Base-by-base conservation (phyloP, 495 filamentous ascomycete genomes). In the Tuber melanosporum region DNA sequence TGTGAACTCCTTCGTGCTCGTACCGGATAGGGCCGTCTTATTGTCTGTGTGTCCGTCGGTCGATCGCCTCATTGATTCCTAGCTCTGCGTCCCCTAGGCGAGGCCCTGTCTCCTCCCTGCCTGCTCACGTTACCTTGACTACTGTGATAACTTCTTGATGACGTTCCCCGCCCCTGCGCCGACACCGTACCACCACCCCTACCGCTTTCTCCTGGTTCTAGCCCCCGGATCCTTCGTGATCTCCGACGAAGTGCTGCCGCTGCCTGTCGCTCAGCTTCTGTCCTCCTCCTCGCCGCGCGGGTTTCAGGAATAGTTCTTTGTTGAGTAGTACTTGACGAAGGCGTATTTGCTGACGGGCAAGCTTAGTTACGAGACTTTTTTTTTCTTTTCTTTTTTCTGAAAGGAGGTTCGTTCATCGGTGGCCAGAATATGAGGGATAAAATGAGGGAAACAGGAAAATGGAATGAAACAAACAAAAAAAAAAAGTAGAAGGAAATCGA, bases 301-400 rank as follows among this genome's bases (percentile, higher is more conserved):
- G 71, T 71, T 57, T 76, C 71, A 72, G 74, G 52, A 46, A 73
- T 76, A 46, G 39, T 71, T 26, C 44, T 76, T 76, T 70, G 47
- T 70, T 46, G 44, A 75, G 44, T 45, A 76, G 44, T 6, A 73
- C 57, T 69, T 76, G 71, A 69, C 71, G 73, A 45, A 70, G 71
- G 49, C 74, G 76, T 71, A 57, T 66, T 76, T 73, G 76, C 74
- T 75, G 76, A 73, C 49, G 72, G 71, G 57, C 71, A 73, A 44
- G 71, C 71, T 78, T 78, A 78, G 74, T 71, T 76, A 78, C 77
- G 71, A 46, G 77, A 73, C 74, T 78, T 66, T 47, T 66, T 32
- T 32, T 8, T 43, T 10, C 9, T 43, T 8, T 43, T 43, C 8
- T 43, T 12, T 17, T 66, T 66, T 15, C 32, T 32, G 57, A 32